These are phyloP conservation scores for Venturia carpophila DNA, from an alignment of 2,329 filamentous ascomycete species.

Conservation along the genomic window DNA sequence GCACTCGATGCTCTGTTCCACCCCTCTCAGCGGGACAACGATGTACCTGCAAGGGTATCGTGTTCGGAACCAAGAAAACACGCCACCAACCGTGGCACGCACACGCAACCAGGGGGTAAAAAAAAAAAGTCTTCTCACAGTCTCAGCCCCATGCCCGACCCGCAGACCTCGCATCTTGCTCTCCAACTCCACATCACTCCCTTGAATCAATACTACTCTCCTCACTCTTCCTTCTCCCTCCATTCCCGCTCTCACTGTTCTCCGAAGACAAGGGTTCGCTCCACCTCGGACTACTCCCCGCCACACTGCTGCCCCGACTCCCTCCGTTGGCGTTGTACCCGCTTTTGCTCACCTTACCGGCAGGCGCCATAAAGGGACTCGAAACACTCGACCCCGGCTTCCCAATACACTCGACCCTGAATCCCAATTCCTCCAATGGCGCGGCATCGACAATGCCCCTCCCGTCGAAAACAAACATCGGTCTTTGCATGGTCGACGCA, in stretches of 20 bases:
- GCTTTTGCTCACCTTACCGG: not conserved
- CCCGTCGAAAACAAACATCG: slow-evolving; percentile 32
- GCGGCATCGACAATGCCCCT: slow-evolving; percentile 29
- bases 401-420: slow-evolving; percentile 31
- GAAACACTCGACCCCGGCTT: slow-evolving; percentile 22
- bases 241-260: slow-evolving; percentile 7
- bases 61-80: not conserved
- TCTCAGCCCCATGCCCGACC: not conserved
- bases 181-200: slow-evolving; percentile 1
- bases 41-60: not conserved
- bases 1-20: not conserved
- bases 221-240: slow-evolving; percentile 8
- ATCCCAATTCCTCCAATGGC: slow-evolving; percentile 29
- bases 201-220: slow-evolving; percentile 9
- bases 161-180: not conserved
- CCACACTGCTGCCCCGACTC: not conserved
- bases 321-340: not conserved
- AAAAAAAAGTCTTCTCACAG: not conserved
- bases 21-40: not conserved
- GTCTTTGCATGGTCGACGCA: slow-evolving; percentile 28
- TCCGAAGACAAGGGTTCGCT: slow-evolving; percentile 4
- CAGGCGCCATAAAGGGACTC: not conserved
- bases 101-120: not conserved
- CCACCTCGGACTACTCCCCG: slow-evolving; percentile 12
- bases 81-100: not conserved